These are phyloP conservation scores for Leccinum brunneo-olivaceum DNA, from an alignment of 1,284 basidiomycete species.

Conservation along the genomic window DNA sequence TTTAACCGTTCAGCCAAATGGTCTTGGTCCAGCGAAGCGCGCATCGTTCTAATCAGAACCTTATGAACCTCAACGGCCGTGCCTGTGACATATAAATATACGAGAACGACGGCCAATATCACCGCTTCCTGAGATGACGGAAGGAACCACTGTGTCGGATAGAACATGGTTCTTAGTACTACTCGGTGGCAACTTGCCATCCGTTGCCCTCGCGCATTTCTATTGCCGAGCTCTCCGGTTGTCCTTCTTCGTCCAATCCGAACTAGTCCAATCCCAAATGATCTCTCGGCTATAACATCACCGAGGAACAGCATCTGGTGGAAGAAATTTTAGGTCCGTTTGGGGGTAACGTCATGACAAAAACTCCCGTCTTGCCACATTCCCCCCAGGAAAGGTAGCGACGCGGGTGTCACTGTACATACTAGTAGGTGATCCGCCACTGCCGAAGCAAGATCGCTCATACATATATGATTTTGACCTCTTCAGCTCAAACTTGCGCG, in stretches of 20 bases:
- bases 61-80: background rate
- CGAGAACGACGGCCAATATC: conserved; percentile 7
- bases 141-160: conserved; percentile 5
- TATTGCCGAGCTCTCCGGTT: conserved; percentile 14
- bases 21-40: conserved; percentile 1
- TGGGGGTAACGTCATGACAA: background rate
- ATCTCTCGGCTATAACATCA: conserved; percentile 4
- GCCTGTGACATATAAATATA: conserved; percentile 13
- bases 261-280: background rate
- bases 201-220: conserved; percentile 15
- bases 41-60: too few species aligned
- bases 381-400: background rate
- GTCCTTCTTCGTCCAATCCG: background rate
- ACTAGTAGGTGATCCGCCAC: conserved; percentile 20
- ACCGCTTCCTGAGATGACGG: conserved; percentile 15
- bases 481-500: background rate
- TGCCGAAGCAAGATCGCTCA: conserved; percentile 12
- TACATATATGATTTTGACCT: background rate
- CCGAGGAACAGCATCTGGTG: background rate
- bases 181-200: conserved; percentile 14
- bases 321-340: background rate
- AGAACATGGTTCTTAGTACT: conserved; percentile 1
- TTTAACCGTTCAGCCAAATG: conserved; percentile 4
- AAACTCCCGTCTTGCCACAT: background rate
- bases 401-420: conserved; percentile 1